These are phyloP conservation scores for Obelidium mucronatum DNA, from an alignment of 192 early-diverging fungal genomes.

Conservation along the genomic window DNA sequence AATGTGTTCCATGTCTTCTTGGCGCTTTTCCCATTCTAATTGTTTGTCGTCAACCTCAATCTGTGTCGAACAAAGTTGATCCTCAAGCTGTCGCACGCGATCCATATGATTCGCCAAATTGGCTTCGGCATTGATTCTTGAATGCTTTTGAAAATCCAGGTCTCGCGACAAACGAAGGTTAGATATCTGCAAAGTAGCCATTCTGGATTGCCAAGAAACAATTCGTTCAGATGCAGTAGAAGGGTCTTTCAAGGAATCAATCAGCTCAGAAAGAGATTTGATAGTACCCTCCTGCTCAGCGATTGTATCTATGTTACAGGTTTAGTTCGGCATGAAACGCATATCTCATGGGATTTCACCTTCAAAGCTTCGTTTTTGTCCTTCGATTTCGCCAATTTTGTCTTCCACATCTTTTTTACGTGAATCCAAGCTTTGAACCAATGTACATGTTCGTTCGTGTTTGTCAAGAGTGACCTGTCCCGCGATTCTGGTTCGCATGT, in stretches of 20 bases:
- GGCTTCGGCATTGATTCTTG: conserved; percentile 30
- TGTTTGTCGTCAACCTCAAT: conserved; percentile 46
- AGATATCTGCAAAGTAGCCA: conserved; percentile 43
- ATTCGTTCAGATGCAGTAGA: conserved; percentile 40
- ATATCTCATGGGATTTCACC: conserved; percentile 5
- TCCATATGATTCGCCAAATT: conserved; percentile 33
- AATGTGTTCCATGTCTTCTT: conserved; percentile 51
- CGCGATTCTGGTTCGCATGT: conserved; percentile 44
- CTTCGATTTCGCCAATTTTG: conserved; percentile 9
- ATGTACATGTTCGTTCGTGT: conserved; percentile 49
- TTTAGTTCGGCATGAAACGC: not conserved
- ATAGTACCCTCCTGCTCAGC: conserved; percentile 35
- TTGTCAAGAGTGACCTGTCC: conserved; percentile 49
- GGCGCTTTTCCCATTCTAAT: conserved; percentile 57
- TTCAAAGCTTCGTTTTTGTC: conserved; percentile 27
- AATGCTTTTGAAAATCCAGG: conserved; percentile 32
- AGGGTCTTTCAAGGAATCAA: conserved; percentile 41
- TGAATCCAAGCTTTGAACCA: conserved; percentile 33
- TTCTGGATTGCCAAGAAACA: conserved; percentile 58
- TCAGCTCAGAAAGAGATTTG: conserved; percentile 43
- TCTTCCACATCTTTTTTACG: conserved; percentile 34
- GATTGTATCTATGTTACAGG: conserved; percentile 35
- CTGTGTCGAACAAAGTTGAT: conserved; percentile 32
- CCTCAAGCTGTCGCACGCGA: conserved; percentile 38
- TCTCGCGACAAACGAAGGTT: conserved; percentile 51